A percentile compares a stretch with the other conserved stretches of the same genome.
Evolutionary conservation across 495 filamentous ascomycete genomes (phyloP).

Genomic region (Recurvomyces mirabilis): DNA sequence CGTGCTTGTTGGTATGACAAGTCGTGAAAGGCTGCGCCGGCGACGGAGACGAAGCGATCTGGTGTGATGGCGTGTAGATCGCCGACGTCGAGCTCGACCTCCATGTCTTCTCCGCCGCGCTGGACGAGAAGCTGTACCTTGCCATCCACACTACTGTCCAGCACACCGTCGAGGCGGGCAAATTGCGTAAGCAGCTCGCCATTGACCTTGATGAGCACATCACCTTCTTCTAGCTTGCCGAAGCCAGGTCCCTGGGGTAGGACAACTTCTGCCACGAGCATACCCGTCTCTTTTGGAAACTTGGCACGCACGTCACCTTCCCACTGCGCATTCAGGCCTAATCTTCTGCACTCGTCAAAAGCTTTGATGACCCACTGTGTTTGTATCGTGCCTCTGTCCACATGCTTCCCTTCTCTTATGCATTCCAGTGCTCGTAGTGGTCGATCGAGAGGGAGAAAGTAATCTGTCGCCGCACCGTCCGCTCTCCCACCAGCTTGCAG

Average conservation of each 20-base stretch:
- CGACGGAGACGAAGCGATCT: constrained; percentile 87
- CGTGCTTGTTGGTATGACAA: constrained; percentile 94
- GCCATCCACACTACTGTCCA: constrained; percentile 76
- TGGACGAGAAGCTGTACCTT: constrained; percentile 68
- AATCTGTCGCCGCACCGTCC: constrained; percentile 93
- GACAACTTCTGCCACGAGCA: constrained; percentile 93
- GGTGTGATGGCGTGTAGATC: constrained; percentile 92
- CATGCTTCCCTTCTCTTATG: constrained; percentile 59
- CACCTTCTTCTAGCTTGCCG: constrained; percentile 77
- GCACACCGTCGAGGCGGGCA: constrained; percentile 79
- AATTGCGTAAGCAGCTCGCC: constrained; percentile 91
- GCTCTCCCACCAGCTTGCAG: constrained; percentile 88
- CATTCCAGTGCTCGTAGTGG: constrained; percentile 77
- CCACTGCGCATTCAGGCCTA: constrained; percentile 76
- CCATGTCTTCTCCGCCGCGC: constrained; percentile 75
- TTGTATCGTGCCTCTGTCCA: constrained; percentile 90
- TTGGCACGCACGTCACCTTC: constrained; percentile 68
- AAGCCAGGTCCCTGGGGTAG: constrained; percentile 83
- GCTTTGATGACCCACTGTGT: constrained; percentile 94
- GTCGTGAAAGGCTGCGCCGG: constrained; percentile 86
- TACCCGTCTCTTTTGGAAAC: constrained; percentile 88
- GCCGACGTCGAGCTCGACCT: constrained; percentile 75
- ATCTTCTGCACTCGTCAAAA: constrained; percentile 90
- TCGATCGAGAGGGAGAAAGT: constrained; percentile 89
- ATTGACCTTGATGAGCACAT: constrained; percentile 92